Conservation (phyloP, 2,329 filamentous ascomycete species). For the Parafenestella ontariensis region DNA sequence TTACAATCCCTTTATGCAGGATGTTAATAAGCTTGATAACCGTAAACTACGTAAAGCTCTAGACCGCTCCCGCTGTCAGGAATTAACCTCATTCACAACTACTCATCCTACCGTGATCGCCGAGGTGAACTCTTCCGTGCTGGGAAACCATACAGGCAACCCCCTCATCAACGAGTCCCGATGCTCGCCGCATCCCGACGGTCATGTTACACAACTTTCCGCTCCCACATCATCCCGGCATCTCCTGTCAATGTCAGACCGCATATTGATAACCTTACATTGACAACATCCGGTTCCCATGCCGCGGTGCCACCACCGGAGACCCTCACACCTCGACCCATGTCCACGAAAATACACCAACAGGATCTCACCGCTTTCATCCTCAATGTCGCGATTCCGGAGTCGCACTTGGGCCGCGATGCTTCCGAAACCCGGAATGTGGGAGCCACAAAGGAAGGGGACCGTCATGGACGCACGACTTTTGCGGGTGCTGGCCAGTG, state of each 20-base stretch:
- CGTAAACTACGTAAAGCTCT: too few relatives aligned
- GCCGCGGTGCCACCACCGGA: too few relatives aligned
- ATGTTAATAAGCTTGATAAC: too few relatives aligned
- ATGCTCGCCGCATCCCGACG: not conserved
- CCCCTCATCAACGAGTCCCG: not conserved
- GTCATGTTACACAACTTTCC: not conserved
- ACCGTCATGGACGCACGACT: not conserved
- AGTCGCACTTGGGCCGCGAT: conserved; percentile 15
- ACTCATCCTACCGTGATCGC: not conserved
- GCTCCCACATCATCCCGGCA: conserved; percentile 6
- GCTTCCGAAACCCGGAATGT: conserved; percentile 8
- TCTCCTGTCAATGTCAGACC: conserved; percentile 28
- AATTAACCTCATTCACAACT: not conserved
- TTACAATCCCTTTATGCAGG: too few relatives aligned
- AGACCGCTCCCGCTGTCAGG: too few relatives aligned
- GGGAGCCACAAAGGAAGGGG: not conserved
- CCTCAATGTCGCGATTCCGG: not conserved
- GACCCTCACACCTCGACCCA: not conserved
- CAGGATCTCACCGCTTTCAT: conserved; percentile 1
- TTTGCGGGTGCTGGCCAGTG: not conserved
- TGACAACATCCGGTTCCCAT: conserved; percentile 10
- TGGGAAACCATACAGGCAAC: too few relatives aligned
- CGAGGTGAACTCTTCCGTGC: not conserved
- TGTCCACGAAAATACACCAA: not conserved
- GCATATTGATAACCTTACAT: conserved; percentile 28